phyloP scores from a whole-genome alignment of 192 early-diverging fungal species.

The Coemansia sp. region DNA sequence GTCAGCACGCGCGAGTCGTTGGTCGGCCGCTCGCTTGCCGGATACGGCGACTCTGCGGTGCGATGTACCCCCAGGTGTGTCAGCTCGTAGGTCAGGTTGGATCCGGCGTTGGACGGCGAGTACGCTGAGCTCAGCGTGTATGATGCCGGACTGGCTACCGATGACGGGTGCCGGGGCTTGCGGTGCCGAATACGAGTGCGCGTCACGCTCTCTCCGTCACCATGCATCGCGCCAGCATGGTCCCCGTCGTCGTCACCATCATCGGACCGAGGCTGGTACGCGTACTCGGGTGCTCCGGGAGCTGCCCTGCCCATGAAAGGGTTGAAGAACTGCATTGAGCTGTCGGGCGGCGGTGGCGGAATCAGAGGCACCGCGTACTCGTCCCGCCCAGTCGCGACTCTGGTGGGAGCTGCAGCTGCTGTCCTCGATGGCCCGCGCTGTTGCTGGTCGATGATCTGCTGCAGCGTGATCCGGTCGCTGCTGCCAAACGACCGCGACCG shows the following conservation, averaged over 20 bases:
- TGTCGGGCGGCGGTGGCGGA: slow-evolving; percentile 35
- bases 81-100: slow-evolving; percentile 51
- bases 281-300: neutral
- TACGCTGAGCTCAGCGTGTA: slow-evolving; percentile 52
- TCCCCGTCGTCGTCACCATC: neutral
- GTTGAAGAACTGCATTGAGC: slow-evolving; percentile 29
- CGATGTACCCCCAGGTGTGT: slow-evolving; percentile 48
- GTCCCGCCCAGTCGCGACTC: neutral
- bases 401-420: slow-evolving; percentile 7
- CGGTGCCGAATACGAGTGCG: slow-evolving; percentile 51
- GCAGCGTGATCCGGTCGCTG: slow-evolving; percentile 29
- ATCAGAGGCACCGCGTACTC: slow-evolving; percentile 26
- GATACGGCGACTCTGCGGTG: slow-evolving; percentile 39
- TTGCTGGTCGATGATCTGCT: slow-evolving; percentile 27
- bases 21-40: slow-evolving; percentile 23
- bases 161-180: slow-evolving; percentile 29
- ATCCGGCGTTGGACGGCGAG: slow-evolving; percentile 51
- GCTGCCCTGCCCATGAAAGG: slow-evolving; percentile 27
- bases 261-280: slow-evolving; percentile 15
- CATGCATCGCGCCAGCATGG: neutral
- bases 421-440: slow-evolving; percentile 16
- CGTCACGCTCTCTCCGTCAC: slow-evolving; percentile 42
- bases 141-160: slow-evolving; percentile 32
- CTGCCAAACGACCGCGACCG: slow-evolving; percentile 54
- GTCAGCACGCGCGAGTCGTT: slow-evolving; percentile 16